Base-by-base conservation (phyloP, 2,329 filamentous ascomycete species). In the Onygenales sp. region DNA sequence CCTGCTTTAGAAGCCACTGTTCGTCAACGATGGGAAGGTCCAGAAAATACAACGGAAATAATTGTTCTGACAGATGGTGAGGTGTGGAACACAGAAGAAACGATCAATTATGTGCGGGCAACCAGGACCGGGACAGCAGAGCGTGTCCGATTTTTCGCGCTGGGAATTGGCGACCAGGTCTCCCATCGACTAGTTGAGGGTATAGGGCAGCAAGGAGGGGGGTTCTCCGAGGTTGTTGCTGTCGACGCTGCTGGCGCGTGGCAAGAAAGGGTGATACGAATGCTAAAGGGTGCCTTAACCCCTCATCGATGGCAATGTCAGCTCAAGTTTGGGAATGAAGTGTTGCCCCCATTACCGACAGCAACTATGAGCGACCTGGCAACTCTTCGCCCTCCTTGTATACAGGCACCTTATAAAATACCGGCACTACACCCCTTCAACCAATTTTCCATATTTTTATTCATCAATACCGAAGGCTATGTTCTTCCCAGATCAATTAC, bases 61-160 rank as follows among this genome's bases (percentile, higher is more conserved):
- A 11, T 56, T 21, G 17, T 56, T 6, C 49, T 56, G 4, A 56
- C 54, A 14, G 54, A 56, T 27, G 54, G 54, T 14, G 51, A 56
- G 17, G 48, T 56, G 27, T 56, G 54, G 54, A 36, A 51, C 7
- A 43, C 50, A 39, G 34, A 42, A 5, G 44, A 47, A 9, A 37
- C 51, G 11, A 46, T 56, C 17, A 10, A n/a, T 10, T 56, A 43
- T 40, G 43, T 56, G 4, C 21, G 21, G 21, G 21, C 21, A 27
- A 27, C 21, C 21, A 27, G 21, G 21, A 27, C 21, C 21, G 21
- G 21, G 21, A 27, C 21, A 27, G 21, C 21, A 27, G 21, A 27
- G 21, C 21, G 21, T 27, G 21, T 27, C 21, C 21, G 21, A 27
- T 27, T 27, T 27, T 27, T 27, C 21, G 21, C 21, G 21, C 21